Base-by-base conservation (phyloP, 768 basidiomycete species). In the Ramaria sp. region DNA sequence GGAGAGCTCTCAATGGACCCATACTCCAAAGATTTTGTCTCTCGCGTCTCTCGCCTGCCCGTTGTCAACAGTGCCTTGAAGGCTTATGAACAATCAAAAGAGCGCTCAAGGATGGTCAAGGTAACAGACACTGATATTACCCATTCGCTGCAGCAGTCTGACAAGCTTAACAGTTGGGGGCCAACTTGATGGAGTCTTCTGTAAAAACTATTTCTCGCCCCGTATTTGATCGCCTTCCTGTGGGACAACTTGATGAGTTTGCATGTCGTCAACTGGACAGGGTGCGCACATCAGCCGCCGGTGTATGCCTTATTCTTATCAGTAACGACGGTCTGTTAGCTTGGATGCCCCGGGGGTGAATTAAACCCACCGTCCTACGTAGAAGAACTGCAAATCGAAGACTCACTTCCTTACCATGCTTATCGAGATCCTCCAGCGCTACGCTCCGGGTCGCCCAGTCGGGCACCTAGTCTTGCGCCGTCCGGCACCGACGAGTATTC, bases 211-310 rank as follows among this genome's bases (percentile, higher is more conserved):
- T 92, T 38, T 87, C 88, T 25, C 75, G 82, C 16, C 89, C 89
- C 25, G 89, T 90, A 47, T 84, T 91, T 49, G 79, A 86, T 55
- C 77, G 84, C 25, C 72, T 92, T 0, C 86, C 88, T 9, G 83
- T 87, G 16, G 61, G 27, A 38, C 47, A 78, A 61, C 69, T 93
- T 13, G 91, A 93, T 58, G 88, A 89, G 57, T 92, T 92, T 66
- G 90, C 91, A 1, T 89, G 87, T 64, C 76, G 88, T 56, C 89
- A 93, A 64, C 74, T 94, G 38, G 89, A 93, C 68, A 76, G 81
- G 65, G 86, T 92, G 58, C 62, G 83, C 74, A 15, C 25, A 16
- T 32, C 43, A 13, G 28, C 57, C 24, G 25, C 56, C 45, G 28
- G n/a, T 48, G n/a, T 42, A 22, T 45, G 58, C 38, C 16, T 47